phyloP scores from a whole-genome alignment of 768 basidiomycete genomes.

The Tubosaeta brunneosetosa region DNA sequence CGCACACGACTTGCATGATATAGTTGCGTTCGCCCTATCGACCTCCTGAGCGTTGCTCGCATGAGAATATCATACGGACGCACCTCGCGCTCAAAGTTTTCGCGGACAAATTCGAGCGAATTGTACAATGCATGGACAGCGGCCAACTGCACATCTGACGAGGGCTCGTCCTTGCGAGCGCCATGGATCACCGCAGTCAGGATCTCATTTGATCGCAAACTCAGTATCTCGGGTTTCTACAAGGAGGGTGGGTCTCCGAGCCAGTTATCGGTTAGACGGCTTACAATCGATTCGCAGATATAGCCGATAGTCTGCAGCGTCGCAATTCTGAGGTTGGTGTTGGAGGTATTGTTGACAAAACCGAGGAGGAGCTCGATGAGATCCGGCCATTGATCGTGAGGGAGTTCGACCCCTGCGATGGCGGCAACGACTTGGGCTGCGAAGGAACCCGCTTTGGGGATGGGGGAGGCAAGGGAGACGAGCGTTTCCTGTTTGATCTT shows the following conservation, averaged over 20 bases:
- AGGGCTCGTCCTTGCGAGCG: conserved; percentile 92
- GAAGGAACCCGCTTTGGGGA: conserved; percentile 72
- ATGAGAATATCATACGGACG: conserved; percentile 23
- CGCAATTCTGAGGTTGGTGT: conserved; percentile 73
- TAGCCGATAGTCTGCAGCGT: conserved; percentile 95
- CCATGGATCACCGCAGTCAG: conserved; percentile 98
- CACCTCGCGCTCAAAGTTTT: conserved; percentile 97
- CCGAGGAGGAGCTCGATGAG: conserved; percentile 84
- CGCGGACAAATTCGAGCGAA: conserved; percentile 94
- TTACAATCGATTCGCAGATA: conserved; percentile 93
- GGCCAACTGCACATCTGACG: conserved; percentile 84
- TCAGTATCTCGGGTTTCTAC: conserved; percentile 91
- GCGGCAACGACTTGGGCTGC: conserved; percentile 94
- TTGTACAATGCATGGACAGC: conserved; percentile 92
- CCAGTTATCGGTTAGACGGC: conserved; percentile 32
- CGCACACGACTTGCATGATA: conserved; percentile 99
- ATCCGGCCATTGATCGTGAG: conserved; percentile 82
- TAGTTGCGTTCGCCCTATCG: conserved; percentile 95
- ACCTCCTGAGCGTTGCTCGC: conserved; percentile 2
- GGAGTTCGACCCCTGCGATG: conserved; percentile 90
- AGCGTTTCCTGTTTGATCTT: conserved; percentile 90
- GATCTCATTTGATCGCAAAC: conserved; percentile 91
- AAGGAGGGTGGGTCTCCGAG: conserved; percentile 5
- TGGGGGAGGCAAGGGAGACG: conserved; percentile 70
- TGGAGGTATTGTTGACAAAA: conserved; percentile 73